Evolutionary conservation across 2,329 filamentous ascomycete species (phyloP).

Genomic region (Neopestalotiopsis rosae): DNA sequence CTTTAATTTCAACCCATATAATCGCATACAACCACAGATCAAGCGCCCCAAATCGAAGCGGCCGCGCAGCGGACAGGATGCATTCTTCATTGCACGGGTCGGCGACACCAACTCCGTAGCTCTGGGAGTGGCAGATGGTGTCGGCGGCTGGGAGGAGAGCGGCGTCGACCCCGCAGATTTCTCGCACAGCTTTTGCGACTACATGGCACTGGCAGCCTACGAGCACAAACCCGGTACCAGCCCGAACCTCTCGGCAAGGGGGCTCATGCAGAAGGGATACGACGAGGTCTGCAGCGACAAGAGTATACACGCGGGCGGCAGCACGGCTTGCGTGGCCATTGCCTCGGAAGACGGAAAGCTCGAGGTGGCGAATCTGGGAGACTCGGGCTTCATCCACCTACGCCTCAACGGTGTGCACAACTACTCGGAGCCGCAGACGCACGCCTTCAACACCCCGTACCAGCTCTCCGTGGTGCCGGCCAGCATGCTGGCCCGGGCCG

Average conservation of each 20-base stretch:
- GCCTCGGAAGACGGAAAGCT: conserved; percentile 74
- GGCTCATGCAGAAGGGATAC: conserved; percentile 83
- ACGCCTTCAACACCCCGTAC: conserved; percentile 97
- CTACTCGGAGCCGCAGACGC: conserved; percentile 85
- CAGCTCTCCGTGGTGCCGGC: conserved; percentile 89
- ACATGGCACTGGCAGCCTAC: conserved; percentile 83
- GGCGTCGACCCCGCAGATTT: conserved; percentile 95
- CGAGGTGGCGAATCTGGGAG: conserved; percentile 91
- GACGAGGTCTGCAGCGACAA: conserved; percentile 78
- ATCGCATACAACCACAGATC: conserved; percentile 59
- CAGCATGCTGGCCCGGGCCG: conserved; percentile 77
- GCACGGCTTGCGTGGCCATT: conserved; percentile 89
- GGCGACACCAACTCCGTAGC: conserved; percentile 75
- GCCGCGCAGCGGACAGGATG: conserved; percentile 88
- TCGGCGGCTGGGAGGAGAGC: conserved; percentile 92
- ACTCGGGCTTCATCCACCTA: conserved; percentile 91
- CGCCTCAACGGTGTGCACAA: conserved; percentile 85
- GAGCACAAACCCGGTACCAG: conserved; percentile 48
- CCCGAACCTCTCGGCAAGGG: conserved; percentile 62
- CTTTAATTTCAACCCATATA: conserved; percentile 74
- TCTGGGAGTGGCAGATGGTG: conserved; percentile 90
- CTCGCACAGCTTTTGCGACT: conserved; percentile 89
- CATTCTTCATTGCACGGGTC: conserved; percentile 89
- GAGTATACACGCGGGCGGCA: conserved; percentile 80
- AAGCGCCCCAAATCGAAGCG: conserved; percentile 62